phyloP scores from a whole-genome alignment of 306 rosid species.

The Neltuma alba region DNA sequence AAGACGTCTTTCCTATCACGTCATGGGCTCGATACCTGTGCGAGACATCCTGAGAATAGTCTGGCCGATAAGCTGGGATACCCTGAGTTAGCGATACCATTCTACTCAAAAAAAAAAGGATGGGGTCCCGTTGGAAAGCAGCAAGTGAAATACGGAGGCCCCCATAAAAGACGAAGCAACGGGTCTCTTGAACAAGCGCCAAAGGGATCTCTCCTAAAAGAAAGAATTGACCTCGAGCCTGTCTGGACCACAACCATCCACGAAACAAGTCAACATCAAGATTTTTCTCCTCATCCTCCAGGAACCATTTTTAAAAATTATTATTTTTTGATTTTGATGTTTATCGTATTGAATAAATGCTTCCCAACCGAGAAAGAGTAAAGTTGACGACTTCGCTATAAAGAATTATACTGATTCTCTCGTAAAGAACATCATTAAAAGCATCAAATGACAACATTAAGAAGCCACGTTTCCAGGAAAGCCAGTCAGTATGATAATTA shows the following conservation, averaged over 20 bases:
- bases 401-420: background rate
- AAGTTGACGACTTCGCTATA: background rate
- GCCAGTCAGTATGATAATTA: background rate
- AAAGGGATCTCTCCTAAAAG: too few relatives aligned
- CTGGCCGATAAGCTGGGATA: too few relatives aligned
- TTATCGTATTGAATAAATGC: background rate
- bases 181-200: background rate
- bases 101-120: too few relatives aligned
- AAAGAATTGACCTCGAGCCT: too few relatives aligned
- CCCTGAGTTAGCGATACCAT: too few relatives aligned
- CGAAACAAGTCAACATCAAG: background rate
- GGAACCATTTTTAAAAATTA: background rate
- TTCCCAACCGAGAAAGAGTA: background rate
- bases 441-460: background rate
- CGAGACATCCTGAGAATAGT: too few relatives aligned
- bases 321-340: too few relatives aligned
- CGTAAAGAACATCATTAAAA: too few relatives aligned
- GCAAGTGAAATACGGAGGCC: background rate
- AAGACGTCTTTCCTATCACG: too few relatives aligned
- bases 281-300: background rate
- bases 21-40: too few relatives aligned
- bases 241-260: background rate
- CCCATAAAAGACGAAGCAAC: background rate
- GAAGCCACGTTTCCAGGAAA: background rate
- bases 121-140: background rate